Percentiles rank a stretch among this genome's conserved stretches.
Evolutionary conservation across 1,139 yeast species (phyloP).

Genomic region (Blastobotrys niveus): DNA sequence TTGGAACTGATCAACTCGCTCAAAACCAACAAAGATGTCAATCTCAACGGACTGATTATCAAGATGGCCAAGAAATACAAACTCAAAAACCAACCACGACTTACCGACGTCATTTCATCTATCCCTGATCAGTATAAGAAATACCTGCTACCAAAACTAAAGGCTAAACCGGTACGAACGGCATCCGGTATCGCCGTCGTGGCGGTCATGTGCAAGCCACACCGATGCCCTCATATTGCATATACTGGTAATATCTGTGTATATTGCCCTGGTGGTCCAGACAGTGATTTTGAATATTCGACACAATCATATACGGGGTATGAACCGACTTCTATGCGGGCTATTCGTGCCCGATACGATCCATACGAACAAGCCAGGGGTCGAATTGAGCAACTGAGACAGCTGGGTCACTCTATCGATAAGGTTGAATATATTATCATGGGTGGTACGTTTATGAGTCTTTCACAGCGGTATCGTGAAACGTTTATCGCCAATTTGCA

Average conservation of each 20-base stretch:
- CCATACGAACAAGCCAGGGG: conserved; percentile 99
- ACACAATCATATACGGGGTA: conserved; percentile 98
- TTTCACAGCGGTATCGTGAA: conserved; percentile 85
- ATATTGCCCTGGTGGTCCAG: conserved; percentile 99
- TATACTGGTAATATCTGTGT: conserved; percentile 98
- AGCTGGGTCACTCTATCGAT: conserved; percentile 92
- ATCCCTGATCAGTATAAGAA: conserved; percentile 95
- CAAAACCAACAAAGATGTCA: conserved; percentile 70
- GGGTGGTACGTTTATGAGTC: conserved; percentile 99
- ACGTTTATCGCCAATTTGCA: conserved; percentile 82
- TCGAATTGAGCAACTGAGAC: conserved; percentile 90
- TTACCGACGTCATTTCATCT: conserved; percentile 89
- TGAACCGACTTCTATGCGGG: conserved; percentile 99
- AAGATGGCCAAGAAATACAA: conserved; percentile 85
- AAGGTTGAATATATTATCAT: conserved; percentile 95
- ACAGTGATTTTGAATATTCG: conserved; percentile 93
- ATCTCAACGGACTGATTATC: conserved; percentile 83
- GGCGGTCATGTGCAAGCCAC: conserved; percentile 99
- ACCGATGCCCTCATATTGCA: conserved; percentile 98
- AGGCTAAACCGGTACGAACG: conserved; percentile 97
- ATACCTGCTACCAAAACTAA: conserved; percentile 82
- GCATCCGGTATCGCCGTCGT: conserved; percentile 98
- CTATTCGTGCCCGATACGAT: conserved; percentile 94
- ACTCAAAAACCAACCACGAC: conserved; percentile 84
- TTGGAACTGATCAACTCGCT: conserved; percentile 78